A percentile compares a stretch with the other conserved stretches of the same genome.
Evolutionary conservation across 106 monocot genomes (phyloP).

Genomic region (Acorus calamus): DNA sequence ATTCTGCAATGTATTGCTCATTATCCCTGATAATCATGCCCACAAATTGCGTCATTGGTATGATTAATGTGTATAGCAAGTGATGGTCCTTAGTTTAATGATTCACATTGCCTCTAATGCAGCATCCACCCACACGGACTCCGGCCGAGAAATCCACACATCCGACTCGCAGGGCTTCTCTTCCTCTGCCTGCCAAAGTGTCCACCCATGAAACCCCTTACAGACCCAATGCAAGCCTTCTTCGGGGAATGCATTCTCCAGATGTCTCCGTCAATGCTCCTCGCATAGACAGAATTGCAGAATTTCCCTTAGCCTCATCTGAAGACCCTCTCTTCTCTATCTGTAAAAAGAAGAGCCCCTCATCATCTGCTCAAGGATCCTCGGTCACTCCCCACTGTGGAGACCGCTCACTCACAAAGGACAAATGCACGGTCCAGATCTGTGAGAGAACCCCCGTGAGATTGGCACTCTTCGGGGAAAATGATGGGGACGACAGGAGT

Average conservation of each 20-base stretch:
- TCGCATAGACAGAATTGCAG: conserved; percentile 79
- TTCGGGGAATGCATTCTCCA: conserved; percentile 46
- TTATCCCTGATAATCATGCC: too few species aligned
- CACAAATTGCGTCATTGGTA: too few species aligned
- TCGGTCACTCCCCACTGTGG: conserved; percentile 27
- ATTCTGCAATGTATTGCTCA: too few species aligned
- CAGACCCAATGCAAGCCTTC: conserved; percentile 30
- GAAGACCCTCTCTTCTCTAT: conserved; percentile 54
- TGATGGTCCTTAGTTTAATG: too few species aligned
- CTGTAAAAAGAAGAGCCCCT: neutral
- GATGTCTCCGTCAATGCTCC: conserved; percentile 90
- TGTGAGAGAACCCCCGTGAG: conserved; percentile 7
- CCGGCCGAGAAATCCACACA: conserved; percentile 22
- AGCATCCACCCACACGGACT: conserved; percentile 19
- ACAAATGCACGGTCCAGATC: conserved; percentile 82
- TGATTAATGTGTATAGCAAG: too few species aligned
- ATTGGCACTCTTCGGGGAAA: neutral
- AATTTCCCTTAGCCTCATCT: conserved; percentile 73
- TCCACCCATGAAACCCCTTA: conserved; percentile 30
- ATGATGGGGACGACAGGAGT: conserved; percentile 40
- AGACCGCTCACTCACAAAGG: conserved; percentile 76
- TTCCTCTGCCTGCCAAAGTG: conserved; percentile 39
- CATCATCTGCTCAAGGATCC: conserved; percentile 33
- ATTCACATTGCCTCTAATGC: neutral
- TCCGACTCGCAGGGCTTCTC: conserved; percentile 56